Evolutionary conservation across 73 alveolate genomes (phyloP).

Genomic region (Paramecium sonneborni): DNA sequence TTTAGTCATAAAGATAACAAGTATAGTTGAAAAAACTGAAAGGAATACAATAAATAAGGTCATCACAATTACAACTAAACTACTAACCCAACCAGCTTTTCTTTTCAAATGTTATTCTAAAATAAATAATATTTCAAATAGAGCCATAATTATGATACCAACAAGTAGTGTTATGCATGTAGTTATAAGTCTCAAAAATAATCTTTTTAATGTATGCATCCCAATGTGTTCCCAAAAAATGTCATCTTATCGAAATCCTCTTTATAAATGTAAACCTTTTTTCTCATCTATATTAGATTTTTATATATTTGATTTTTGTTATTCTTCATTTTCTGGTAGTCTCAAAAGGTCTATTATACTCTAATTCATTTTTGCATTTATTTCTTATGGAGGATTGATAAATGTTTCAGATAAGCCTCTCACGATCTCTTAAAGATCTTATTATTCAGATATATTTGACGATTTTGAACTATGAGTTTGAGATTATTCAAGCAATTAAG

Average conservation of each 20-base stretch:
- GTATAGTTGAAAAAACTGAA: background rate
- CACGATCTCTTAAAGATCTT: background rate
- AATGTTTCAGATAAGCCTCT: background rate
- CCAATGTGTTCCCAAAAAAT: constrained; percentile 23
- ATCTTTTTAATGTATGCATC: background rate
- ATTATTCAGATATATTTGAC: background rate
- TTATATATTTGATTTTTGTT: background rate
- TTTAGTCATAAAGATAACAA: background rate
- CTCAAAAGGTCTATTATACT: background rate
- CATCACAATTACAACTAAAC: background rate
- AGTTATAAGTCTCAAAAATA: background rate
- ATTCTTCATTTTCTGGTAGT: background rate
- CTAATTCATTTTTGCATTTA: background rate
- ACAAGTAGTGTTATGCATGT: background rate
- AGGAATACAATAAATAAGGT: background rate
- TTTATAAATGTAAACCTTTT: background rate
- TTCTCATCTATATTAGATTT: background rate
- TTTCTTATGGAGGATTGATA: background rate
- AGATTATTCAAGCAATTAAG: background rate
- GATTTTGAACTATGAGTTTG: background rate
- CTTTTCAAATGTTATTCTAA: background rate
- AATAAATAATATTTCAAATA: background rate
- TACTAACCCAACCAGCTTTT: background rate
- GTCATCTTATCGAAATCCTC: constrained; percentile 18
- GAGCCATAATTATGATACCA: background rate